A percentile compares a stretch with the other conserved stretches of the same genome.
Evolutionary conservation across 257 asterid species (phyloP).

Genomic region (Solanum pinnatisectum): DNA sequence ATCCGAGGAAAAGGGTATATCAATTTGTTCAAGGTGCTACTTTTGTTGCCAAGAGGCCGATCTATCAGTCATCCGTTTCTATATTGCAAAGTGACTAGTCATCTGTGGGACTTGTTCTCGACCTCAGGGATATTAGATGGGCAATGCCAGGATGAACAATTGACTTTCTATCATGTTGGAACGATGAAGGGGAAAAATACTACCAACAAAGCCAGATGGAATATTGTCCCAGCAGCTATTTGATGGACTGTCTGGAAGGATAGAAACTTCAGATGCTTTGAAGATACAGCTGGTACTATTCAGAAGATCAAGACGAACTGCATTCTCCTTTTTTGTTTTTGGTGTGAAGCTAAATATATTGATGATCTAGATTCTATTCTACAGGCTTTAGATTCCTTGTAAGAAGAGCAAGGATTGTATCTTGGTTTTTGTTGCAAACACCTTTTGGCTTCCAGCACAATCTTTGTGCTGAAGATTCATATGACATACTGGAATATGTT

Average conservation of each 20-base stretch:
- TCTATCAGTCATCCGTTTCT: not conserved
- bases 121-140: not conserved
- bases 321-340: not conserved
- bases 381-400: not conserved
- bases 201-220: not conserved
- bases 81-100: not conserved
- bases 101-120: not conserved
- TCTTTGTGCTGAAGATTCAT: not conserved
- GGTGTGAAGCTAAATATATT: not conserved
- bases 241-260: not conserved
- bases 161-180: not conserved
- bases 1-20: not conserved
- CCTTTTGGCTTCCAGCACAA: not conserved
- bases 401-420: not conserved
- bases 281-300: not conserved
- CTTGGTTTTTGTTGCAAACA: not conserved
- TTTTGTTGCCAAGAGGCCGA: not conserved
- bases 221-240: not conserved
- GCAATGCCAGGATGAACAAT: not conserved
- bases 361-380: not conserved
- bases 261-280: not conserved
- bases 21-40: not conserved
- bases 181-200: not conserved
- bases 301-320: not conserved
- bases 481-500: not conserved